Evolutionary conservation across 192 early-diverging fungal species (phyloP).

Genomic region (Linnemannia exigua): DNA sequence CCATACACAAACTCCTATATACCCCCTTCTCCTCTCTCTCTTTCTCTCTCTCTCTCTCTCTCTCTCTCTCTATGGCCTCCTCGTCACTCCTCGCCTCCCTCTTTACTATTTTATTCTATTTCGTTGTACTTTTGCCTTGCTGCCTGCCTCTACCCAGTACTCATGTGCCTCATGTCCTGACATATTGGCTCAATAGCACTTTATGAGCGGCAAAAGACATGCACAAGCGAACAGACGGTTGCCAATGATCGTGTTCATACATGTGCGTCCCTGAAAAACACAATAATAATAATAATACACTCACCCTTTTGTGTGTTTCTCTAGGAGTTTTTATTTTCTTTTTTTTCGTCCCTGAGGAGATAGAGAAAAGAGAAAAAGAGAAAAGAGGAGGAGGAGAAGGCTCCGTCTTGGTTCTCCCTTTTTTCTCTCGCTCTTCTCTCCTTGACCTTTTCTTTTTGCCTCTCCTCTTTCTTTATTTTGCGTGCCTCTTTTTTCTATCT

Average conservation of each 20-base stretch:
- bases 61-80: not conserved
- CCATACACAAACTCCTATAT: not conserved
- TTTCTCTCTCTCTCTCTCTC: not conserved
- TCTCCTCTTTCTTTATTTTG: not conserved
- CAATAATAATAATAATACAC: not conserved
- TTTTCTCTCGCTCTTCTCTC: not conserved
- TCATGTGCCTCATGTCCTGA: not conserved
- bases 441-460: not conserved
- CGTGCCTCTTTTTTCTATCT: too few species aligned
- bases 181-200: conserved; percentile 1
- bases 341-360: not conserved
- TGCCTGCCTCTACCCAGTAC: not conserved
- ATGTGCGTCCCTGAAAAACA: not conserved
- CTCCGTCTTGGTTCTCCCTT: not conserved
- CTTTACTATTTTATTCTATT: too few species aligned
- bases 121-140: too few species aligned
- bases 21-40: not conserved
- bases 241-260: not conserved
- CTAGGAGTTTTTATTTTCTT: not conserved
- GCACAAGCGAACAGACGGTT: not conserved
- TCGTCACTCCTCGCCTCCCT: not conserved
- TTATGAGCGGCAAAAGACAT: not conserved
- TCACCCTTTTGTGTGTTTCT: not conserved
- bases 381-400: not conserved
- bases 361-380: not conserved